These are phyloP conservation scores for Annulohypoxylon stygium DNA, from an alignment of 495 filamentous ascomycete species.

Conservation along the genomic window DNA sequence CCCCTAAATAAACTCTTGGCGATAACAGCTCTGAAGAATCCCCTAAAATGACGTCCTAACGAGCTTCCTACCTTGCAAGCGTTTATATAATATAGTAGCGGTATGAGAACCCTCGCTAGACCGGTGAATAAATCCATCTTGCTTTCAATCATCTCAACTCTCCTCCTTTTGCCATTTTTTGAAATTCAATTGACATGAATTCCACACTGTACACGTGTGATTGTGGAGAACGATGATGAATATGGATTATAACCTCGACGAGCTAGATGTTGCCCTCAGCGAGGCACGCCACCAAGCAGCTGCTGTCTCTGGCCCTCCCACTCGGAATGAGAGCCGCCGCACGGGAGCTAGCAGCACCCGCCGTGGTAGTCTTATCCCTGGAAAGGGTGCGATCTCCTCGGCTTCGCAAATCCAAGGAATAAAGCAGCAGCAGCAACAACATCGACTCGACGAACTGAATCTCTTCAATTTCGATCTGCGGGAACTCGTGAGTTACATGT, in stretches of 20 bases:
- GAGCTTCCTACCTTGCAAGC: constrained; percentile 1
- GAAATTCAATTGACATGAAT: constrained; percentile 15
- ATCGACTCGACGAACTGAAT: constrained; percentile 40
- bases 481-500: constrained; percentile 38
- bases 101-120: not conserved
- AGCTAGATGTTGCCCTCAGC: constrained; percentile 47
- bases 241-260: constrained; percentile 49
- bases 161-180: constrained; percentile 2
- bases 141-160: not conserved
- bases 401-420: constrained; percentile 20
- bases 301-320: constrained; percentile 37
- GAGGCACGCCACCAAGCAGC: constrained; percentile 43
- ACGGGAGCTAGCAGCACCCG: constrained; percentile 47
- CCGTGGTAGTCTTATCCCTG: constrained; percentile 46
- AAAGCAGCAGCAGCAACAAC: constrained; percentile 20
- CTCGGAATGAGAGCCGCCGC: constrained; percentile 39
- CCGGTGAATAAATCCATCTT: constrained; percentile 14
- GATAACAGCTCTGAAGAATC: constrained; percentile 2
- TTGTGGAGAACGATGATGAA: constrained; percentile 36
- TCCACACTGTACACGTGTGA: constrained; percentile 28
- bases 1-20: constrained; percentile 35
- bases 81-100: not conserved
- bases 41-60: constrained; percentile 8
- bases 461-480: constrained; percentile 49
- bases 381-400: constrained; percentile 32